Conservation (phyloP, 345 rosid species). For the Hibiscus trionum region DNA sequence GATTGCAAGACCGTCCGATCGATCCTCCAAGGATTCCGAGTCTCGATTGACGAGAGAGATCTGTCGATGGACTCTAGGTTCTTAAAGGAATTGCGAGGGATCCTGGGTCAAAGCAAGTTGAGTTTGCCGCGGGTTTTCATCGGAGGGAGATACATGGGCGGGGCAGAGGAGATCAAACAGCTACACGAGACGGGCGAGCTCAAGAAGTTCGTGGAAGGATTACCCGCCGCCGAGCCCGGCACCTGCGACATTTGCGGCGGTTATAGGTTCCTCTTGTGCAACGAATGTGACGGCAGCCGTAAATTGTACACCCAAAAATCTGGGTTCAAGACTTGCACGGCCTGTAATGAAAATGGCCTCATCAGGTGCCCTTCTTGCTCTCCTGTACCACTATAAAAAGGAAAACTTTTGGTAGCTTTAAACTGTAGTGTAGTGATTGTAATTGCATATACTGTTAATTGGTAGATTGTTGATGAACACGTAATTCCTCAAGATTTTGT, state of each 20-base stretch:
- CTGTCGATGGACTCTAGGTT: constrained; percentile 76
- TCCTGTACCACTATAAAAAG: constrained; percentile 14
- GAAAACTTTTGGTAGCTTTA: background rate
- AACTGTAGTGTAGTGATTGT: background rate
- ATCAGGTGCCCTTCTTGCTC: constrained; percentile 80
- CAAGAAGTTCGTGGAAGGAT: constrained; percentile 59
- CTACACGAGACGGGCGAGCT: constrained; percentile 84
- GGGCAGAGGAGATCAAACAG: constrained; percentile 67
- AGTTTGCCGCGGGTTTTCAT: constrained; percentile 71
- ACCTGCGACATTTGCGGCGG: constrained; percentile 61
- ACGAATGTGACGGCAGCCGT: constrained; percentile 67
- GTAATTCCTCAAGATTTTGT: background rate
- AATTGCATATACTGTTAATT: background rate
- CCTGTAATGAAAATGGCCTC: constrained; percentile 86
- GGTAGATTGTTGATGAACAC: background rate
- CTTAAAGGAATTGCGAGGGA: constrained; percentile 39
- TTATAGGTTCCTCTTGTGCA: constrained; percentile 56
- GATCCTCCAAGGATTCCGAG: constrained; percentile 59
- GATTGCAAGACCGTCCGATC: constrained; percentile 61
- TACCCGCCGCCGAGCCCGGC: constrained; percentile 35
- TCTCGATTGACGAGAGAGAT: constrained; percentile 77
- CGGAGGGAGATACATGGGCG: constrained; percentile 75
- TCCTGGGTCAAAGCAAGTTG: constrained; percentile 24
- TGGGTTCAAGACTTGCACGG: constrained; percentile 57
- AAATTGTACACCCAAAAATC: constrained; percentile 56